Percentiles rank a stretch among this genome's conserved stretches.
These are phyloP conservation scores for Camellia lanceoleosa DNA, from an alignment of 148 eudicot genomes.

Conservation along the genomic window DNA sequence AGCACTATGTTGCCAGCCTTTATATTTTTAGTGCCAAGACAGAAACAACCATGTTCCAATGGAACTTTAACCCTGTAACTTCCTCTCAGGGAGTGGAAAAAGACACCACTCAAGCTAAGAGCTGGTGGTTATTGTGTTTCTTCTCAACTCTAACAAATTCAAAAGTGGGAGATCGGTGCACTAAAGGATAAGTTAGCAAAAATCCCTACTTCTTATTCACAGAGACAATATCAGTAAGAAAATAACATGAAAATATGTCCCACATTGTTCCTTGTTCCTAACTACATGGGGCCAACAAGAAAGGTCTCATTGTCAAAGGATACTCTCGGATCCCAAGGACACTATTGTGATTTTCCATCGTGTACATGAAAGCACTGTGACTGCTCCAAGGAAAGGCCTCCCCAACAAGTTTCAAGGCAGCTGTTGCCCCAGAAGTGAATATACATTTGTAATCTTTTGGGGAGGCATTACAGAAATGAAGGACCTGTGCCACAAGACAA, in stretches of 20 bases:
- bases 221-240: not conserved
- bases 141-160: not conserved
- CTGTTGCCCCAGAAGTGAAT: constrained; percentile 97
- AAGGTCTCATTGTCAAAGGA: constrained; percentile 33
- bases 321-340: constrained; percentile 98
- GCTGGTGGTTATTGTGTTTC: not conserved
- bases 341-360: constrained; percentile 97
- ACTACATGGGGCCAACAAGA: not conserved
- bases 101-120: not conserved
- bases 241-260: not conserved
- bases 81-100: not conserved
- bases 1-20: not conserved
- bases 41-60: not conserved
- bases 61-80: not conserved
- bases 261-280: not conserved
- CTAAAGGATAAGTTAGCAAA: not conserved
- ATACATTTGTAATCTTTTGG: constrained; percentile 81
- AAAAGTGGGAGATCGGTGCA: not conserved
- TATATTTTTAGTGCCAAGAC: not conserved
- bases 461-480: constrained; percentile 85
- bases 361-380: constrained; percentile 77
- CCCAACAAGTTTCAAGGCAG: constrained; percentile 83
- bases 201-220: not conserved
- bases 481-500: constrained; percentile 51
- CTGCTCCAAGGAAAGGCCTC: constrained; percentile 97